Base-by-base conservation (phyloP, 805 yeast species). In the Yamadazyma scolyti region DNA sequence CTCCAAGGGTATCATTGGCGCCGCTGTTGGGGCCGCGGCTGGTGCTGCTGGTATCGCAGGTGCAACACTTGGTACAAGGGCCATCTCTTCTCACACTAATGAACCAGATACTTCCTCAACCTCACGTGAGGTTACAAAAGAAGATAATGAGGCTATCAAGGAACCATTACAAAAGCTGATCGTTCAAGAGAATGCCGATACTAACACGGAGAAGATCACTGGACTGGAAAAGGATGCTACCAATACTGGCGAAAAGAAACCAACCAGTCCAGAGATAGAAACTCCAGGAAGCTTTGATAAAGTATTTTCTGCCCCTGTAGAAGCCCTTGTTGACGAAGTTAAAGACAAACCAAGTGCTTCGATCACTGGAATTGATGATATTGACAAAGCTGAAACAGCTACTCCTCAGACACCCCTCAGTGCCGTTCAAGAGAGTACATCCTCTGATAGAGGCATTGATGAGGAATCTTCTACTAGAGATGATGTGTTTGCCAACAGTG, bases 341-440 rank as follows among this genome's bases (percentile, higher is more conserved):
- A 39, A 44, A 33, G 49, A 44, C 9, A 42, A 47, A 19, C 58
- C 60, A 13, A 39, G 48, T 23, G 48, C 47, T 16, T 57, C 46
- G 27, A 28, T 54, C 41, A 57, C 61, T 5, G 62, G 62, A 17
- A 28, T 48, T 13, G 56, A 47, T 12, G 45, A 43, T 33, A 15
- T 37, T 4, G 43, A 40, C 15, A 32, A 39, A 13, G 35, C 30
- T 10, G 37, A 30, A 12, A 23, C n/a, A 65, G 9, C 57, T 61
- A 10, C 43, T n/a, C n/a, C n/a, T n/a, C n/a, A n/a, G n/a, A n/a
- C n/a, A n/a, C n/a, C n/a, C n/a, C n/a, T n/a, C n/a, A n/a, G n/a
- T n/a, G n/a, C 50, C 1, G 58, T 58, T 16, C 47, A 46, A 14
- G 20, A 22, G 12, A 9, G 8, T 9, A 12, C 8, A 11, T 9